Base-by-base conservation (phyloP, 208 protist genomes). In the Tritrichomonas musculus region DNA sequence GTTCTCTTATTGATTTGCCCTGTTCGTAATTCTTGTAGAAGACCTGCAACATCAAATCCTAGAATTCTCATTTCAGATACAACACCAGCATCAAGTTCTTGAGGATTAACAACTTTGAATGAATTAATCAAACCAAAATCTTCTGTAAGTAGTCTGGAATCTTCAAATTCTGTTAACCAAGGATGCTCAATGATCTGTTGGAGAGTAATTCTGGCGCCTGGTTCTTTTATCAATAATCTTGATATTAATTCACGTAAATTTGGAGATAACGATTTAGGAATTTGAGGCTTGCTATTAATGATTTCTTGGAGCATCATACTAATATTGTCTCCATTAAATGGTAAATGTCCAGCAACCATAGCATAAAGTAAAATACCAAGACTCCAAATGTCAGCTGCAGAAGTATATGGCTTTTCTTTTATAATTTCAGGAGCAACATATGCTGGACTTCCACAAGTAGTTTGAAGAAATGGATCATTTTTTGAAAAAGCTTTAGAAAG, bases 371-470 rank as follows among this genome's bases (percentile, higher is more conserved):
- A 13, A 44, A 77, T 44, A 14, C 69, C 69, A 14, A 11, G 14
- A 36, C 69, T 77, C 69, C 69, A 77, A 14, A 77, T 77, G 44
- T 77, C 69, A 9, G 84, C 50, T 14, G 69, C 1, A 20, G 41
- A 64, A 14, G 57, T 41, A 25, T 94, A 60, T 17, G 25, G 33
- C 20, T 27, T 72, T 72, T 30, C 64, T 8, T 36, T 30, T 36
- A 72, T 72, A 33, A 95, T 93, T 77, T 77, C 69, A 14, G 69
- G 69, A 14, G 69, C 22, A 14, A 36, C 69, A 77, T 77, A 77
- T 44, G 25, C 33, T 33, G 69, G 69, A 44, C n/a, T 77, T 3
- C 69, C 13, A 36, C 69, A 77, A 9, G 14, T 22, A 41, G 69
- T 77, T 22, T 77, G 69, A 41, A 77, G 36, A 3, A 77, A 44